Evolutionary conservation across 2,329 filamentous ascomycete species (phyloP), one percentile per base, ranked within the genome.

Genomic region (Pseudopithomyces chartarum): DNA sequence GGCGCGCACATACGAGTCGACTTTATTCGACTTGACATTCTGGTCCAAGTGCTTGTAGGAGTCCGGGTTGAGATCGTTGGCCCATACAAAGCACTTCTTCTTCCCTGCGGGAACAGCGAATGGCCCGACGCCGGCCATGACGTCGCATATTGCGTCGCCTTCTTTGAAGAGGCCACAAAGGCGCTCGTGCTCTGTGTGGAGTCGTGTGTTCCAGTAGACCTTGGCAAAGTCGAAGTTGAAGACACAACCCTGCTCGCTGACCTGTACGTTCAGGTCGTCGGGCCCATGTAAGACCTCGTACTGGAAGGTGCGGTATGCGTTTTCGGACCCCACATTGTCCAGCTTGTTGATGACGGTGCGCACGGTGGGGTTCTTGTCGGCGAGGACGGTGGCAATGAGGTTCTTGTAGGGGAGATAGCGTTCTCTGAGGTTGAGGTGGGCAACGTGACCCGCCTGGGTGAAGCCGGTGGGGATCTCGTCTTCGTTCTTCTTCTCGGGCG

Each of bases 71-170:
- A 97, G 88, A 75, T 99, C 95, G 77, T 98, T 99, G 38, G 93
- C 95, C 88, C 91, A 96, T 17, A 97, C 93, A 67, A 98, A 96
- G 26, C 96, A 91, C 38, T 86, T 87, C 75, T 90, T 94, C 80
- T 90, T 96, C 15, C 91, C 95, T 0, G 94, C 92, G 0, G 95
- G 95, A 3, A 97, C 83, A 20, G 94, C 93, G 75, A 99, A 99
- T 0, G 95, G 95, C 0, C 95, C 95, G 48, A 99, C 93, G 42
- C 95, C 95, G 0, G 93, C 94, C 94, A 98, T 99, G 62, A 97
- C 90, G 76, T 99, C 95, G 79, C 90, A 95, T 1, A 98, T 90
- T 3, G 92, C 92, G 70, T 98, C 90, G 38, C 95, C 93, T 6
- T 90, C 87, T 54, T 86, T 80, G 80, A 98, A 97, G 53, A 88